A percentile compares a stretch with the other conserved stretches of the same genome.
Conservation (phyloP, 1,139 yeast species). For the Suhomyces atakaporum region DNA sequence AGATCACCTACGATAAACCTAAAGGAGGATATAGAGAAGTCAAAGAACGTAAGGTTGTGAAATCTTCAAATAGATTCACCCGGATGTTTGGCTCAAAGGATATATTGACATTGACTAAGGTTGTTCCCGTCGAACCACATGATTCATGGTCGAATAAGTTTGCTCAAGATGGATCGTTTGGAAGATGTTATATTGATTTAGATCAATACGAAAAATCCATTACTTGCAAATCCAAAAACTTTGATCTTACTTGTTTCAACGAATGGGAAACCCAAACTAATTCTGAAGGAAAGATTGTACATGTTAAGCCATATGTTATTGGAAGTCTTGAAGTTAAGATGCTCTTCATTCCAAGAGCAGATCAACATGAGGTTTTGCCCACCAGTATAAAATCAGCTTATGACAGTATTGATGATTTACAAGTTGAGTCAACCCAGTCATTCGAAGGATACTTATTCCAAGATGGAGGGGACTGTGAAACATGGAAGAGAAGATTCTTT, state of each 20-base stretch:
- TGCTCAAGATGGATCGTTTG: slow-evolving; percentile 89
- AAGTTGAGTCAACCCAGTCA: slow-evolving; percentile 36
- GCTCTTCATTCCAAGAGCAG: slow-evolving; percentile 67
- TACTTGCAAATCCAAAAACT: slow-evolving; percentile 53
- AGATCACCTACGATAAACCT: slow-evolving; percentile 60
- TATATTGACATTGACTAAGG: slow-evolving; percentile 53
- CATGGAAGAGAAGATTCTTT: slow-evolving; percentile 64
- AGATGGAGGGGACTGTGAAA: slow-evolving; percentile 76
- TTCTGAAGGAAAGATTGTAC: slow-evolving; percentile 27
- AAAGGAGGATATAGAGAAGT: slow-evolving; percentile 58
- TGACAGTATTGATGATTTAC: slow-evolving; percentile 51
- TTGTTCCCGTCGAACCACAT: slow-evolving; percentile 49
- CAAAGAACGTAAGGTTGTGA: slow-evolving; percentile 52
- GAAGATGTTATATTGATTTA: slow-evolving; percentile 68
- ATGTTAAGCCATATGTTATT: slow-evolving; percentile 58
- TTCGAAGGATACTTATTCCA: slow-evolving; percentile 70
- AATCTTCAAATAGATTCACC: slow-evolving; percentile 46
- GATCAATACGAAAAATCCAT: slow-evolving; percentile 58
- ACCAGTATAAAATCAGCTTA: slow-evolving; percentile 62
- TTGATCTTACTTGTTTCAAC: slow-evolving; percentile 66
- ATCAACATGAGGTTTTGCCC: slow-evolving; percentile 61
- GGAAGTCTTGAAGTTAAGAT: slow-evolving; percentile 71
- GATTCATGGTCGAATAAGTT: slow-evolving; percentile 61
- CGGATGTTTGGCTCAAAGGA: slow-evolving; percentile 54
- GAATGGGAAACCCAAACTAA: slow-evolving; percentile 69